Evolutionary conservation across 2,329 filamentous ascomycete genomes (phyloP).

Genomic region (Orbilia blumenaviensis): DNA sequence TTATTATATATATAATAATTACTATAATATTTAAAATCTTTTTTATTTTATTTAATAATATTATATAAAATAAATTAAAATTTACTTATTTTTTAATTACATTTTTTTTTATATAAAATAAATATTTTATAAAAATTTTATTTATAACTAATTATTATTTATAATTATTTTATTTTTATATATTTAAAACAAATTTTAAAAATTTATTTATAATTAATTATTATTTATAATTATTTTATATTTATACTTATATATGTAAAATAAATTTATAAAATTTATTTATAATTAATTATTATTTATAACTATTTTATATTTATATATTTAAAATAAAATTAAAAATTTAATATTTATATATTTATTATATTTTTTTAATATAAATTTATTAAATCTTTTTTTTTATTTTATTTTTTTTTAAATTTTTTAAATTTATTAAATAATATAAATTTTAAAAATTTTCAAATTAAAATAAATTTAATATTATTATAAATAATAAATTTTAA

Average conservation of each 20-base stretch:
- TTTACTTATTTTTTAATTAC: background rate
- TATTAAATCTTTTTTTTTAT: no score
- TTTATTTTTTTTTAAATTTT: background rate
- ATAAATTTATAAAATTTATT: no score
- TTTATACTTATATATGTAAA: no score
- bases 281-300: no score
- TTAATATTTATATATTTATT: no score
- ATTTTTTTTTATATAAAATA: slow-evolving; percentile 8
- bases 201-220: background rate
- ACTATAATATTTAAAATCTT: no score
- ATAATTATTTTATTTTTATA: slow-evolving; percentile 11
- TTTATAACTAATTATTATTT: background rate
- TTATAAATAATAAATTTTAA: background rate
- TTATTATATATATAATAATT: no score
- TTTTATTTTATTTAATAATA: background rate
- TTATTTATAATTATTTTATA: no score
- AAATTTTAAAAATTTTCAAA: background rate
- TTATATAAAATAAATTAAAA: background rate
- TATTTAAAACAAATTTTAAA: slow-evolving; percentile 2
- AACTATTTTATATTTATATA: no score
- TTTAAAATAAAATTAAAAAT: no score
- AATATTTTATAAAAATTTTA: background rate
- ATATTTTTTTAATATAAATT: background rate
- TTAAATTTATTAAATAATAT: background rate
- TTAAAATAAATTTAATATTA: background rate